phyloP scores from a whole-genome alignment of 2,329 filamentous ascomycete species.

The Penicillium sp. region DNA sequence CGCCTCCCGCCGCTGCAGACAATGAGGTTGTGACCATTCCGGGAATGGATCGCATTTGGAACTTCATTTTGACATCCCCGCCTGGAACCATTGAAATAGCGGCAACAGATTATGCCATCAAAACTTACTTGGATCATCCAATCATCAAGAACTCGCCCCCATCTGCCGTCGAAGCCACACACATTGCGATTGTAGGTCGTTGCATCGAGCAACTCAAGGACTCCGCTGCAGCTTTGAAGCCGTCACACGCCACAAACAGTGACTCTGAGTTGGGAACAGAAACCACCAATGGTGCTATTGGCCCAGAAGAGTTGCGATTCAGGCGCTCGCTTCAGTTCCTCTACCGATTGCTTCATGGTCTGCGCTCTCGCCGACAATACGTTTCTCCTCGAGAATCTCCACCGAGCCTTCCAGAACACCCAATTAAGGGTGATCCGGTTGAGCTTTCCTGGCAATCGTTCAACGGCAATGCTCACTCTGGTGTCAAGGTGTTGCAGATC shows the following conservation, averaged over 20 bases:
- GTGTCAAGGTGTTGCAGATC: constrained; percentile 62
- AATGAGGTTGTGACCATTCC: constrained; percentile 45
- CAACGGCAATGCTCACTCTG: constrained; percentile 58
- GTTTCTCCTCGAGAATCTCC: constrained; percentile 59
- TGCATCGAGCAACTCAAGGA: constrained; percentile 69
- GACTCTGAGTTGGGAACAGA: constrained; percentile 56
- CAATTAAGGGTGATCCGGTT: constrained; percentile 61
- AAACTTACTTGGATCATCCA: constrained; percentile 64
- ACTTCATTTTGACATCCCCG: constrained; percentile 69
- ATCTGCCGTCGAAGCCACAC: constrained; percentile 55
- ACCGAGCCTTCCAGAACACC: constrained; percentile 55
- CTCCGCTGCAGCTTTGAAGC: constrained; percentile 59
- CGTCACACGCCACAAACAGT: constrained; percentile 43
- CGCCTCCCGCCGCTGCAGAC: constrained; percentile 46
- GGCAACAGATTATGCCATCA: constrained; percentile 69
- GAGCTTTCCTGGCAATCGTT: constrained; percentile 74
- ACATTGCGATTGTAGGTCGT: constrained; percentile 68
- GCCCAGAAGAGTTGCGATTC: constrained; percentile 62
- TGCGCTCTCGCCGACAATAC: constrained; percentile 56
- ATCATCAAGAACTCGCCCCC: constrained; percentile 43
- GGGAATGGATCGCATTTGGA: constrained; percentile 73
- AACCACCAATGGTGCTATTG: constrained; percentile 48
- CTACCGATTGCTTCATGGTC: constrained; percentile 61
- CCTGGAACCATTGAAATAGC: constrained; percentile 63
- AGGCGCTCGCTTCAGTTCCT: constrained; percentile 67